These are phyloP conservation scores for Lactarius deliciosus DNA, from an alignment of 768 basidiomycete genomes.

Conservation along the genomic window DNA sequence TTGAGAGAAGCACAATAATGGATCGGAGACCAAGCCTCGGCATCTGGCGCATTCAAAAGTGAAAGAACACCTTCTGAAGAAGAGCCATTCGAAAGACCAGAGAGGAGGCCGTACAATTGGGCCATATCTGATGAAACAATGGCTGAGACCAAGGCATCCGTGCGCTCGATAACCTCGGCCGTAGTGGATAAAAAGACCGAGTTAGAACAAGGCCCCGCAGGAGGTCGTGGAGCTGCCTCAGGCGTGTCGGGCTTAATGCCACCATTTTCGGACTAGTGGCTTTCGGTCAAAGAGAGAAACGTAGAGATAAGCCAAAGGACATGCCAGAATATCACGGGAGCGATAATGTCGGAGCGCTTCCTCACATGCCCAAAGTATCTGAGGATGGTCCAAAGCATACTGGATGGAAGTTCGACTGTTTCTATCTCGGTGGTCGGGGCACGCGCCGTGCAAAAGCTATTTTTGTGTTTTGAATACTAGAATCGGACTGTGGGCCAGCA, in stretches of 20 bases:
- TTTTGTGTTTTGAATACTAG: background rate
- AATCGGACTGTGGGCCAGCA: conserved; percentile 7
- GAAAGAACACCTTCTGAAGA: conserved; percentile 38
- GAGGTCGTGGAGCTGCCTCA: conserved; percentile 43
- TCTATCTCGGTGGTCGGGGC: conserved; percentile 70
- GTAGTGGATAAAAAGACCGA: conserved; percentile 38
- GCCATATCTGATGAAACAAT: conserved; percentile 50
- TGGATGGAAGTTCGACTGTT: conserved; percentile 73
- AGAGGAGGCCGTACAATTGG: conserved; percentile 55
- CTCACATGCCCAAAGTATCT: conserved; percentile 71
- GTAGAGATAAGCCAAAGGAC: conserved; percentile 17
- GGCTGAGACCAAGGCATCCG: conserved; percentile 54
- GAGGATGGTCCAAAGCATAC: conserved; percentile 61
- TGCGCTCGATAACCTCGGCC: conserved; percentile 45
- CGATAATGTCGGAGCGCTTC: conserved; percentile 58
- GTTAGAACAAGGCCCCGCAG: conserved; percentile 25
- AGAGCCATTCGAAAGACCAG: conserved; percentile 39
- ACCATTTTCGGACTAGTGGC: conserved; percentile 29
- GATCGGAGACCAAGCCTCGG: conserved; percentile 68
- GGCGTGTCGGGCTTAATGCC: conserved; percentile 60
- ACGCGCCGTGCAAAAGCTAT: conserved; percentile 66
- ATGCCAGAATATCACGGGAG: conserved; percentile 59
- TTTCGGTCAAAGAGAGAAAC: background rate
- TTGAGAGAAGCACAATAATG: conserved; percentile 63
- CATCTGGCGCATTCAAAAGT: conserved; percentile 68